Percentiles rank a stretch among this genome's conserved stretches.
Conservation (phyloP, 495 filamentous ascomycete species). For the Tetracladium marchalianum region DNA sequence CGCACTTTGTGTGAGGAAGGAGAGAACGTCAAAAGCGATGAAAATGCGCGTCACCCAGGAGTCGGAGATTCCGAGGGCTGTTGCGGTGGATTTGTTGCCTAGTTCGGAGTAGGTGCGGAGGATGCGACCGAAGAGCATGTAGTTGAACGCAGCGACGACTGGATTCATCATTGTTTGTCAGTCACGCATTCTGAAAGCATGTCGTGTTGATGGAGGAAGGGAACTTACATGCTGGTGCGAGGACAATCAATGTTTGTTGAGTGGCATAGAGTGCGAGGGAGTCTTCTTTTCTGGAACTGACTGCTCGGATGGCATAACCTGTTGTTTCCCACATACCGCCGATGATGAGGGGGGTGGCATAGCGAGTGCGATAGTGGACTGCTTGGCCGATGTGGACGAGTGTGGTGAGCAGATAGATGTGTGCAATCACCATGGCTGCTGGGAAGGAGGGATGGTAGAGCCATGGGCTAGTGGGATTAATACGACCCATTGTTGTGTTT, state of each 20-base stretch:
- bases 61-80: background rate
- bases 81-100: too few relatives aligned
- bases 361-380: slow-evolving; percentile 19
- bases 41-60: background rate
- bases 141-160: slow-evolving; percentile 4
- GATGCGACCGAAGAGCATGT: slow-evolving; percentile 2
- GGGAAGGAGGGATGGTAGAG: slow-evolving; percentile 16
- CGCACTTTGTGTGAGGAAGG: slow-evolving; percentile 1
- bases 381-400: slow-evolving; percentile 21
- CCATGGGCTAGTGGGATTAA: slow-evolving; percentile 1
- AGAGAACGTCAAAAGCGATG: background rate
- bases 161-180: too few relatives aligned
- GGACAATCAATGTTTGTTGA: slow-evolving; percentile 26
- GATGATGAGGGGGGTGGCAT: slow-evolving; percentile 42
- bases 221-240: slow-evolving; percentile 23
- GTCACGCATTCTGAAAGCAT: too few relatives aligned
- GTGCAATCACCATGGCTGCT: slow-evolving; percentile 23
- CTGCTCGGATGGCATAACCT: slow-evolving; percentile 23
- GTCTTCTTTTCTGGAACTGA: slow-evolving; percentile 27
- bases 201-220: background rate
- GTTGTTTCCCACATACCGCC: slow-evolving; percentile 23
- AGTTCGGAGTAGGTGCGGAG: background rate
- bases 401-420: slow-evolving; percentile 20
- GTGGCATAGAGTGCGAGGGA: slow-evolving; percentile 14
- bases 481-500: background rate